Evolutionary conservation across 192 early-diverging fungal genomes (phyloP), one percentile per base, ranked within the genome.

Genomic region (Dissophora globulifera): DNA sequence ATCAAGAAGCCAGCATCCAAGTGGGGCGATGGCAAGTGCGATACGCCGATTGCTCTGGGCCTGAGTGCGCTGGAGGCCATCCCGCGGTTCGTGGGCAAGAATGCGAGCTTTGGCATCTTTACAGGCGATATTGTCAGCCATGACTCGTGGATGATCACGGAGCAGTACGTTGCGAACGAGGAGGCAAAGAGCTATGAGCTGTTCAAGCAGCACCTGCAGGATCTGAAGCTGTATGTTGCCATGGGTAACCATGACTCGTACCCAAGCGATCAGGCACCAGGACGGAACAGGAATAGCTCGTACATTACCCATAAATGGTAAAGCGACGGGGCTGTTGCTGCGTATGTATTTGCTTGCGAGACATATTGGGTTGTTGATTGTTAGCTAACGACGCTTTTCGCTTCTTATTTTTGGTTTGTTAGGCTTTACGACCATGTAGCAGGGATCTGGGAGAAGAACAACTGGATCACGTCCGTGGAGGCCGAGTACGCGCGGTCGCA

Each of bases 121-220:
- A 87, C 86, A n/a, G 86, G 86, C 9, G 86, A 87, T 59, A 68
- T 87, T 47, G 81, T 79, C 19, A 83, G 82, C 1, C 86, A 87
- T 29, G 82, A 85, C 47, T 56, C 82, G 0, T 87, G 86, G 86
- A 62, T 81, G 47, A 58, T 67, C 7, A 84, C 81, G 10, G 81
- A 85, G 22, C 59, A 79, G 17, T 69, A 66, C 2, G 32, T 76
- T 1, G 58, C 50, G 29, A 64, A 76, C 16, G 50, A 62, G 50
- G 72, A 76, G 52, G 56, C 45, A 4, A 47, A 17, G 30, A 70
- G 84, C 7, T 85, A 82, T 55, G 58, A 67, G 43, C 20, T 76
- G 6, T 76, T 76, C 46, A 76, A 76, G 46, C 8, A 60, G 29
- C 64, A 76, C 35, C 52, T 76, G 4, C 57, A 67, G 22, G 78